Base-by-base conservation (phyloP, 139 green algal genomes). In the Chlamydomonas applanata region DNA sequence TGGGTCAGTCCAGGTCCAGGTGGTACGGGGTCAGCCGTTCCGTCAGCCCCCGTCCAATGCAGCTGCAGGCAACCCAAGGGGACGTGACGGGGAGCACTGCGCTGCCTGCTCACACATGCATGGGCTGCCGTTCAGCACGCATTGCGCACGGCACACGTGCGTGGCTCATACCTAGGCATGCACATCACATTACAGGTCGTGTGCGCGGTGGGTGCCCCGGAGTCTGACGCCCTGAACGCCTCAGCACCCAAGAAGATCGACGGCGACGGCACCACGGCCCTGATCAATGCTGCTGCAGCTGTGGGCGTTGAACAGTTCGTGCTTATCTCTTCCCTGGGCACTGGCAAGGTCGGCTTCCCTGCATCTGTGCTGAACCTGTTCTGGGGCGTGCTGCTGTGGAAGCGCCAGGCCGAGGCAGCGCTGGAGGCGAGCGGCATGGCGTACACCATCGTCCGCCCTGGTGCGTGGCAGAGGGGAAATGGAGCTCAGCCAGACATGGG, bases 401-500 rank as follows among this genome's bases (percentile, higher is more conserved):
- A 98, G 91, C 83, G 89, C 25, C 64, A 88, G 73, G 91, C 94
- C 2, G 93, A 97, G 79, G 83, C 90, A 76, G 89, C 87, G 27
- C 89, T 98, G 49, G 82, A 94, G 75, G 46, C 33, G 20, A 94
- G 84, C 72, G 92, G 92, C 75, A 90, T 98, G 80, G 71, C 74
- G 0, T 98, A 95, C 86, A 85, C 88, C 25, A 97, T 98, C 45
- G 89, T 98, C 36, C 84, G 94, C 22, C 94, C 94, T 4, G 83
- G 84, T 83, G 64, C 4, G 53, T 49, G 66, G 7, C 17, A n/a
- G n/a, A n/a, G n/a, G n/a, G n/a, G n/a, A n/a, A n/a, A n/a, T n/a
- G n/a, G n/a, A n/a, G n/a, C n/a, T n/a, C n/a, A n/a, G n/a, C n/a
- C n/a, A n/a, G n/a, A n/a, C n/a, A n/a, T n/a, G n/a, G n/a, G n/a